Evolutionary conservation across 2,329 filamentous ascomycete species (phyloP).

Genomic region (Phoma sp.): DNA sequence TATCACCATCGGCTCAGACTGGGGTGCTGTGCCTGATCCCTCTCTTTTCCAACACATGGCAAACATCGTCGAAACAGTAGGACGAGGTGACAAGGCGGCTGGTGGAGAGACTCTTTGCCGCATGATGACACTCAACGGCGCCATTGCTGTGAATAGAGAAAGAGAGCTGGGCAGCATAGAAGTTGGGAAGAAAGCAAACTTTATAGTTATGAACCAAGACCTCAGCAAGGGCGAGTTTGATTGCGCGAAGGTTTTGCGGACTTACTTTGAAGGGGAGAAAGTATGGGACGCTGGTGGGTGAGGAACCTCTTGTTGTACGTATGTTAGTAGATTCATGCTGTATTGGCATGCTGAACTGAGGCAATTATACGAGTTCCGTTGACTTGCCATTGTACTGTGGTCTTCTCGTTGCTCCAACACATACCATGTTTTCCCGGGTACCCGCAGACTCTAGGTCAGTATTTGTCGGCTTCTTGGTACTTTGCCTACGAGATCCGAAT

Average conservation of each 20-base stretch:
- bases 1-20: conserved; percentile 43
- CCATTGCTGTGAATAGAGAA: conserved; percentile 36
- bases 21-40: conserved; percentile 24
- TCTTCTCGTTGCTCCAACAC: too few species aligned
- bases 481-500: too few species aligned
- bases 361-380: too few species aligned
- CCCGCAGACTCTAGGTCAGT: too few species aligned
- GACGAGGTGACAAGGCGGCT: conserved; percentile 15
- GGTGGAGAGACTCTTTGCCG: conserved; percentile 24
- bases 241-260: conserved; percentile 35
- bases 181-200: conserved; percentile 43
- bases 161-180: conserved; percentile 37
- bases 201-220: conserved; percentile 39
- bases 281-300: conserved; percentile 12
- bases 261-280: conserved; percentile 36
- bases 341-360: too few species aligned
- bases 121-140: conserved; percentile 39
- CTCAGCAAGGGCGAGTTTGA: conserved; percentile 37
- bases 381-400: too few species aligned
- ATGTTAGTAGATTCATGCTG: too few species aligned
- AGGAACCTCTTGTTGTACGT: neutral
- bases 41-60: conserved; percentile 21
- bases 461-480: too few species aligned
- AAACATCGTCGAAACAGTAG: conserved; percentile 20
- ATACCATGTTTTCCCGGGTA: too few species aligned